Conservation (phyloP, 257 asterid genomes). For the Solanum sitiens region DNA sequence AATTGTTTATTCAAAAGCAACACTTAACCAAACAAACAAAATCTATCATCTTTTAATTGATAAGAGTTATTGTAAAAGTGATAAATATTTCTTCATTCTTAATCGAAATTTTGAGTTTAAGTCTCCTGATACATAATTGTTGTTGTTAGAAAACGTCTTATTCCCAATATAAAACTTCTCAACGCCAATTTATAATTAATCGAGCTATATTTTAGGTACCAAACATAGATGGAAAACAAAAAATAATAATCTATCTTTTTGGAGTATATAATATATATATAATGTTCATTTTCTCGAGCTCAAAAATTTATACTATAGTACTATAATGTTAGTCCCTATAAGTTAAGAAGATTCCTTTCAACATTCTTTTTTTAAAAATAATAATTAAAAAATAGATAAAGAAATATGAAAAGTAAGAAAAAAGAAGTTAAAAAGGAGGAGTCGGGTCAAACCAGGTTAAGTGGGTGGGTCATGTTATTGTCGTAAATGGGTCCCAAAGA, state of each 20-base stretch:
- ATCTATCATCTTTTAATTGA: too few relatives aligned
- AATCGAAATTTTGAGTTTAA: too few relatives aligned
- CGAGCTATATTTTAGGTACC: too few relatives aligned
- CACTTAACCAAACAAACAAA: not conserved
- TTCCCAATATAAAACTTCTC: not conserved
- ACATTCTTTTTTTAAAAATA: not conserved
- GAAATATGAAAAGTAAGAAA: not conserved
- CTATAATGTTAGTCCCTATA: not conserved
- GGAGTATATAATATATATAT: not conserved
- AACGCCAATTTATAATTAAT: too few relatives aligned
- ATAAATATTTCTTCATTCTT: too few relatives aligned
- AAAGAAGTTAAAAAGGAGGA: not conserved
- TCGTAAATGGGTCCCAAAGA: not conserved
- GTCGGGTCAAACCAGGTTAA: not conserved
- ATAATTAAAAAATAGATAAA: not conserved
- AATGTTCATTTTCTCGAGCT: not conserved
- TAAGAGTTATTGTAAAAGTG: too few relatives aligned
- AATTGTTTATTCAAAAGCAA: not conserved
- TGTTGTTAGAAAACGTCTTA: rapidly evolving
- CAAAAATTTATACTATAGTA: not conserved
- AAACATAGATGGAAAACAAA: not conserved
- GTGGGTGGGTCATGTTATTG: not conserved
- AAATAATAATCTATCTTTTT: not conserved
- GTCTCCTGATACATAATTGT: rapidly evolving
- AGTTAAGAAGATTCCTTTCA: not conserved